phyloP scores from a whole-genome alignment of 805 yeast species.

The Pichia membranifaciens region DNA sequence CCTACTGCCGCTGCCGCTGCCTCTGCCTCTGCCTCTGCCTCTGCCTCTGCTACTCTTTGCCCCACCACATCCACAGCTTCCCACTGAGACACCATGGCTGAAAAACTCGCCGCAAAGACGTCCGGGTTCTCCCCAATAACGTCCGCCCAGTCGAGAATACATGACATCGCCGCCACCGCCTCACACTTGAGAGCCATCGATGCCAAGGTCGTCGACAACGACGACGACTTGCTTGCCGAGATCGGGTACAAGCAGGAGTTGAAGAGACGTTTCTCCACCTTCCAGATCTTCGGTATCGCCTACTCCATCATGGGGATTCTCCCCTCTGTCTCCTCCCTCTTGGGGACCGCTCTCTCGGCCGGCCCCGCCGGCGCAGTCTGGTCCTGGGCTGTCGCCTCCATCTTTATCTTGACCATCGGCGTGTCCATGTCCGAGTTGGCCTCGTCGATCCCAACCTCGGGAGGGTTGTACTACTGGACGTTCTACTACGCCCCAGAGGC shows the following conservation, averaged over 20 bases:
- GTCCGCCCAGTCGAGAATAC: conserved; percentile 13
- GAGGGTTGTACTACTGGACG: conserved; percentile 66
- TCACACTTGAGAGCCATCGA: conserved; percentile 27
- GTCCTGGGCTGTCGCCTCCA: conserved; percentile 49
- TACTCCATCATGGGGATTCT: conserved; percentile 60
- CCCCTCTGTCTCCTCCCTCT: conserved; percentile 55
- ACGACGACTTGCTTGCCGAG: conserved; percentile 38
- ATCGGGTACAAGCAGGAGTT: conserved; percentile 64
- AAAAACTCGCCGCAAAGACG: neutral
- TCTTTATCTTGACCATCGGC: conserved; percentile 51
- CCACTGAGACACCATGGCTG: neutral
- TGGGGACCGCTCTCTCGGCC: conserved; percentile 49
- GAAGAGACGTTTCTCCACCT: conserved; percentile 50
- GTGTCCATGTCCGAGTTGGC: conserved; percentile 59
- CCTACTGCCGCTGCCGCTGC: neutral
- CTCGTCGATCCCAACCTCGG: conserved; percentile 64
- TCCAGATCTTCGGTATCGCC: conserved; percentile 56
- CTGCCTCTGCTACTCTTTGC: neutral
- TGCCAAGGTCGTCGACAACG: conserved; percentile 24
- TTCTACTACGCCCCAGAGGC: conserved; percentile 56
- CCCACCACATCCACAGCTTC: neutral
- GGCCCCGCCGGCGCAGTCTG: conserved; percentile 65
- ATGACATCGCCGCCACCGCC: conserved; percentile 17
- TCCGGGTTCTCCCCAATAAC: conserved; percentile 15
- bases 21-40: neutral